phyloP scores from a whole-genome alignment of 78 protist genomes.

The Guillardia theta region DNA sequence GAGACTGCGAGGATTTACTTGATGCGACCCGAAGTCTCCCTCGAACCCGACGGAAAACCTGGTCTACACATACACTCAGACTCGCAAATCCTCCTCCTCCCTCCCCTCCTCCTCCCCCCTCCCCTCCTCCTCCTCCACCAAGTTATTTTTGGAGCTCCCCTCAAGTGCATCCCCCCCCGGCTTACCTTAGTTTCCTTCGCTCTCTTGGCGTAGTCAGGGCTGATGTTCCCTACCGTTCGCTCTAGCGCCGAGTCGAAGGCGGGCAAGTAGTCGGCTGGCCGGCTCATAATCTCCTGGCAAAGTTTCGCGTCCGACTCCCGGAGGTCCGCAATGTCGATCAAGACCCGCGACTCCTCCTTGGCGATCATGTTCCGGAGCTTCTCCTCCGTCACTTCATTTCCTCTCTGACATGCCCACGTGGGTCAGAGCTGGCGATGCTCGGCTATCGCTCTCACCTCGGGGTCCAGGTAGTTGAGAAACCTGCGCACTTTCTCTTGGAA shows the following conservation, averaged over 20 bases:
- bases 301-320: neutral
- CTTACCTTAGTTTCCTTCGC: neutral
- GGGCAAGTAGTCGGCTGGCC: neutral
- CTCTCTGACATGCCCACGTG: too few species aligned
- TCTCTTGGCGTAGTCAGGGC: neutral
- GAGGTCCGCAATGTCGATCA: neutral
- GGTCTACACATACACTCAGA: neutral
- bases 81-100: too few species aligned
- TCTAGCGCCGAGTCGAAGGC: neutral
- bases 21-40: conserved; percentile 88
- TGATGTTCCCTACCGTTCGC: neutral
- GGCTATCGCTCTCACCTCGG: too few species aligned
- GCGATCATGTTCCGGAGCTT: neutral
- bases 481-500: too few species aligned
- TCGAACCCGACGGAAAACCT: conserved; percentile 74
- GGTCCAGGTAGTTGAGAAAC: too few species aligned
- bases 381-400: too few species aligned
- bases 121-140: too few species aligned
- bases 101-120: too few species aligned
- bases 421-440: too few species aligned
- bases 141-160: too few species aligned
- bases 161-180: too few species aligned
- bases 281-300: neutral
- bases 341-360: neutral
- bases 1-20: conserved; percentile 91